Conservation (phyloP, 2,329 filamentous ascomycete genomes). For the Xylaria sp. region DNA sequence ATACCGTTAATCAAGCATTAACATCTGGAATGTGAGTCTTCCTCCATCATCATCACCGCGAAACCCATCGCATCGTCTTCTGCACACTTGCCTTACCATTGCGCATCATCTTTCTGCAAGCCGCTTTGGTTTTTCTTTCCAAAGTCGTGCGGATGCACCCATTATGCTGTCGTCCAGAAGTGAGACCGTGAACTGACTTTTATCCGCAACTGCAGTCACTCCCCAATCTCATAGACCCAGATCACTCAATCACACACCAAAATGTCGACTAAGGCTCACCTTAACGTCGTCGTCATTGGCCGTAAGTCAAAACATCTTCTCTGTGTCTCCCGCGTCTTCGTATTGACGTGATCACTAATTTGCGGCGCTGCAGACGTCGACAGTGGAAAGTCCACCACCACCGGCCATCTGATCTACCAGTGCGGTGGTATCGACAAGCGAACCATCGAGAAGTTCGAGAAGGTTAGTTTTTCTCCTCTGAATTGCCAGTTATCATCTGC, state of each 20-base stretch:
- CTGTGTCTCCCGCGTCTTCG: constrained; percentile 3
- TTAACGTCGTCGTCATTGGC: constrained; percentile 97
- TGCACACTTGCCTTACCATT: not conserved
- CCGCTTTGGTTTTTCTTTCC: not conserved
- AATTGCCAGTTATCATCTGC: not conserved
- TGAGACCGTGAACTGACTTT: constrained; percentile 25
- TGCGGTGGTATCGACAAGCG: constrained; percentile 99
- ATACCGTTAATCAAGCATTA: constrained; percentile 57
- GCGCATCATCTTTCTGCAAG: not conserved
- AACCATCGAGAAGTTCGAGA: constrained; percentile 99
- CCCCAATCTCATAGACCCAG: constrained; percentile 50
- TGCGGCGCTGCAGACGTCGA: constrained; percentile 46
- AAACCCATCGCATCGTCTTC: constrained; percentile 18
- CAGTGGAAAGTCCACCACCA: constrained; percentile 67
- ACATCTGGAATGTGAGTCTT: constrained; percentile 49
- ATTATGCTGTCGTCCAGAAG: constrained; percentile 3
- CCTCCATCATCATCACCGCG: constrained; percentile 32
- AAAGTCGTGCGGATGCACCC: not conserved
- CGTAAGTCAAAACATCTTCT: constrained; percentile 48
- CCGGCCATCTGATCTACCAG: constrained; percentile 99
- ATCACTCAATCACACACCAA: constrained; percentile 30
- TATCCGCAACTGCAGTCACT: constrained; percentile 24
- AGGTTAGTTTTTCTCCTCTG: constrained; percentile 71
- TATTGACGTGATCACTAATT: constrained; percentile 32
- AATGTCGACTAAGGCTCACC: constrained; percentile 78